Conservation (phyloP, 306 rosid genomes). For the Citrullus colocynthis region DNA sequence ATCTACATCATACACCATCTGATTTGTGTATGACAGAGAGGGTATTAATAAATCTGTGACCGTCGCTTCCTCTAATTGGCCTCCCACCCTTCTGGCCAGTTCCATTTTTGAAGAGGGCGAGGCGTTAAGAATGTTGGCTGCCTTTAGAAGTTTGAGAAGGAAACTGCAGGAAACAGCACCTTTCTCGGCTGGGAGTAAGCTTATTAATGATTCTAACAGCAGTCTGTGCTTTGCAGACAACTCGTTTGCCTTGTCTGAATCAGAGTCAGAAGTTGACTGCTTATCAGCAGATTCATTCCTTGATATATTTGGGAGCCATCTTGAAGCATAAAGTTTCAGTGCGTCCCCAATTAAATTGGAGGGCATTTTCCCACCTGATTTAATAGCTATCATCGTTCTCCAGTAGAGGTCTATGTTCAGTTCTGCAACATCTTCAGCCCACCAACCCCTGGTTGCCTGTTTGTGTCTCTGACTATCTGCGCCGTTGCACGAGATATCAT, state of each 20-base stretch:
- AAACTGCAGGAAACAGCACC: constrained; percentile 82
- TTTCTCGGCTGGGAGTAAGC: constrained; percentile 82
- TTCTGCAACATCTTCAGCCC: constrained; percentile 97
- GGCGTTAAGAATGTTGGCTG: constrained; percentile 74
- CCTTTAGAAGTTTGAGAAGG: constrained; percentile 73
- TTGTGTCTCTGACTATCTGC: constrained; percentile 44
- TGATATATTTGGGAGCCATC: constrained; percentile 68
- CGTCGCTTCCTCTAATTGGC: constrained; percentile 81
- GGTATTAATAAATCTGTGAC: constrained; percentile 71
- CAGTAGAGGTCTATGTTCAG: constrained; percentile 82
- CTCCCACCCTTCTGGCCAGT: constrained; percentile 62
- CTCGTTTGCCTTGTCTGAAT: constrained; percentile 38
- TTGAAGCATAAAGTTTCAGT: constrained; percentile 69
- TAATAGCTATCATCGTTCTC: constrained; percentile 83
- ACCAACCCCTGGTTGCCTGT: constrained; percentile 63
- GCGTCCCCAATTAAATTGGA: constrained; percentile 74
- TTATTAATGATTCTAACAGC: constrained; percentile 74
- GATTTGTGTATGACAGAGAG: constrained; percentile 31
- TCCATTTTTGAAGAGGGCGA: constrained; percentile 76
- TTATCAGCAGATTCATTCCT: constrained; percentile 24
- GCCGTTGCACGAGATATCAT: constrained; percentile 68
- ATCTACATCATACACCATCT: constrained; percentile 59
- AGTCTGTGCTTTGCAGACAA: constrained; percentile 53
- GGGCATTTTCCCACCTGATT: constrained; percentile 63
- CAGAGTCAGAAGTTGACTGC: constrained; percentile 32